phyloP scores from a whole-genome alignment of 1,284 basidiomycete species.

The Termitomyces sp. region DNA sequence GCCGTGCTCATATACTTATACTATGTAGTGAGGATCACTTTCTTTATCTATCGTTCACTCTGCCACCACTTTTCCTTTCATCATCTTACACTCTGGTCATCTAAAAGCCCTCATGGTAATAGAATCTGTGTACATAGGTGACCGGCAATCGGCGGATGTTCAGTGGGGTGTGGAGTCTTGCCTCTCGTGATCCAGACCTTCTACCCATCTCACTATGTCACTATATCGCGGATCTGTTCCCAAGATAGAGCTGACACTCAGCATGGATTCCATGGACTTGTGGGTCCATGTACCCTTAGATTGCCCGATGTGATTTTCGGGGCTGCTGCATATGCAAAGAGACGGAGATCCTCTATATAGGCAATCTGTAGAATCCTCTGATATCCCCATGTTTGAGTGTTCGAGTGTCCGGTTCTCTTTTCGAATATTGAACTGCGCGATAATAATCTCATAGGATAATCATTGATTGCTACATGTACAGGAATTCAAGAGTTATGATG shows the following conservation, averaged over 20 bases:
- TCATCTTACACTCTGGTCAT: not conserved
- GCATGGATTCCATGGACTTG: not conserved
- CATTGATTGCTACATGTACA: not conserved
- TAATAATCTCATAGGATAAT: not conserved
- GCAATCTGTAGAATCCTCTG: not conserved
- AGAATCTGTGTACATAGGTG: not conserved
- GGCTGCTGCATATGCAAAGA: not conserved
- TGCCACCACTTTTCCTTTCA: not conserved
- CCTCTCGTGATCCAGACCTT: too few relatives aligned
- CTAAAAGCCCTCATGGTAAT: too few relatives aligned
- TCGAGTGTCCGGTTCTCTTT: not conserved
- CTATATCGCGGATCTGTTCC: too few relatives aligned
- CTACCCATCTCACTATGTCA: not conserved
- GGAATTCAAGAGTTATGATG: not conserved
- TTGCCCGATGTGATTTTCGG: not conserved
- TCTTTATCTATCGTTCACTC: not conserved
- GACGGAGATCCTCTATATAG: not conserved
- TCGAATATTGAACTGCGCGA: not conserved
- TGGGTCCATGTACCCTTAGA: not conserved
- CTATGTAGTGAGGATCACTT: not conserved
- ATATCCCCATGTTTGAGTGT: not conserved
- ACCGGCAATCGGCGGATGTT: too few relatives aligned
- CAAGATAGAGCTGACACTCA: not conserved
- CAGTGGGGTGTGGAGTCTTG: too few relatives aligned
- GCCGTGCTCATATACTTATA: conserved; percentile 1